Evolutionary conservation across 495 filamentous ascomycete genomes (phyloP), one percentile per base, ranked within the genome.

Genomic region (Aspergillus sclerotioniger): DNA sequence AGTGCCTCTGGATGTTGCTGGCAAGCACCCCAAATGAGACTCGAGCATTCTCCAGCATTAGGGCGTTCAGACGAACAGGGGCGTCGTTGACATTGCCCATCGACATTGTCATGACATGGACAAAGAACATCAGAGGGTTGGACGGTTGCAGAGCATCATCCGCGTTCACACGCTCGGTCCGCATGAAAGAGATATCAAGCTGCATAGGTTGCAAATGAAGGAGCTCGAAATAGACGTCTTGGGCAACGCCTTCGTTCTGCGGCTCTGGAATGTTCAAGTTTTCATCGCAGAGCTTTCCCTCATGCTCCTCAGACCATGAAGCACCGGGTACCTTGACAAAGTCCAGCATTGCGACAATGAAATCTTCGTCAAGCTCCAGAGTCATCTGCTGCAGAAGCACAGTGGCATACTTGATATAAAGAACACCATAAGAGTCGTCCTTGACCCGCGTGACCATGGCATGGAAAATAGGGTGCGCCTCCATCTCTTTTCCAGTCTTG

Each of bases 51-150:
- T 98, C 94, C 10, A 98, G 76, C 82, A 98, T 90, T 32, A 98
- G 75, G 12, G 94, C 90, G 62, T 96, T 98, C 58, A 98, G 82
- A 44, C 91, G 84, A 25, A 98, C 83, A 0, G 94, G 94, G 15
- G 94, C 94, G 71, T 98, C 94, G 65, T 98, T 98, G 78, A 98
- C 87, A 66, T 98, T 98, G 52, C 94, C 94, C 64, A 98, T 90
- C 10, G 94, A 96, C 94, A 98, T 98, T 17, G 94, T 97, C 80
- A 98, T 85, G 63, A 96, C 89, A 69, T 98, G 96, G 70, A 98
- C 84, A 68, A 96, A 89, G 77, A 97, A 98, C 92, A 97, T 96
- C 73, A 98, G 74, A 1, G 94, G 94, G 62, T 96, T 98, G 6
- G 84, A 86, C 2, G 91, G 91, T 19, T 91, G 88, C 60, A 81